A percentile compares a stretch with the other conserved stretches of the same genome.
These are phyloP conservation scores for Trichoderma arundinaceum DNA, from an alignment of 2,329 filamentous ascomycete genomes.

Conservation along the genomic window DNA sequence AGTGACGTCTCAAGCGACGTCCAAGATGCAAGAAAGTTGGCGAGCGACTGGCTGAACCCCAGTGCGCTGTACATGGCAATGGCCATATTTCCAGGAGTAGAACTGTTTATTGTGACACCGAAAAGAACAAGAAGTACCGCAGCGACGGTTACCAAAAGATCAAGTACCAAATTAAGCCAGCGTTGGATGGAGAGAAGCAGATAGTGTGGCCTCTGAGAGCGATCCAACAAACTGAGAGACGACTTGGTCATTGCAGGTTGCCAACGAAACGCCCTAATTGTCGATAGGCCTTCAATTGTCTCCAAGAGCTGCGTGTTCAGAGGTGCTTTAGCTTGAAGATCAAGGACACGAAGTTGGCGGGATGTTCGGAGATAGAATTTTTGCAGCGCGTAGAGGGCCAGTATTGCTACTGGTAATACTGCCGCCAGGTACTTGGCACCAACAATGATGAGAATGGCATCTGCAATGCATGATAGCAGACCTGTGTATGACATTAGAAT, in stretches of 20 bases:
- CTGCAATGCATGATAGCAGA: slow-evolving; percentile 11
- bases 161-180: slow-evolving; percentile 57
- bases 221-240: slow-evolving; percentile 51
- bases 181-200: slow-evolving; percentile 56
- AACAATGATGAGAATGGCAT: not conserved
- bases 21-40: slow-evolving; percentile 6
- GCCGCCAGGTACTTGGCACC: slow-evolving; percentile 52
- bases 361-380: slow-evolving; percentile 45
- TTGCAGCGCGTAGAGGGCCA: slow-evolving; percentile 39
- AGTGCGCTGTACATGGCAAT: slow-evolving; percentile 34
- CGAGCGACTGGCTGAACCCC: slow-evolving; percentile 1
- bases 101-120: slow-evolving; percentile 41
- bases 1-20: slow-evolving; percentile 14
- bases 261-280: slow-evolving; percentile 59
- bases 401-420: slow-evolving; percentile 49
- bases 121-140: slow-evolving; percentile 43
- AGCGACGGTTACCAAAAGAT: slow-evolving; percentile 45
- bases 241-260: slow-evolving; percentile 46
- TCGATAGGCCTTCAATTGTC: slow-evolving; percentile 53
- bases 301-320: slow-evolving; percentile 49
- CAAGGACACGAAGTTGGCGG: slow-evolving; percentile 46
- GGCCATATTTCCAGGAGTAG: slow-evolving; percentile 36
- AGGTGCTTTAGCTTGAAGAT: slow-evolving; percentile 46
- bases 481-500: not conserved
- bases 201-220: slow-evolving; percentile 58